Conservation (phyloP, 163 green algal genomes). For the Chloromonas sp. region DNA sequence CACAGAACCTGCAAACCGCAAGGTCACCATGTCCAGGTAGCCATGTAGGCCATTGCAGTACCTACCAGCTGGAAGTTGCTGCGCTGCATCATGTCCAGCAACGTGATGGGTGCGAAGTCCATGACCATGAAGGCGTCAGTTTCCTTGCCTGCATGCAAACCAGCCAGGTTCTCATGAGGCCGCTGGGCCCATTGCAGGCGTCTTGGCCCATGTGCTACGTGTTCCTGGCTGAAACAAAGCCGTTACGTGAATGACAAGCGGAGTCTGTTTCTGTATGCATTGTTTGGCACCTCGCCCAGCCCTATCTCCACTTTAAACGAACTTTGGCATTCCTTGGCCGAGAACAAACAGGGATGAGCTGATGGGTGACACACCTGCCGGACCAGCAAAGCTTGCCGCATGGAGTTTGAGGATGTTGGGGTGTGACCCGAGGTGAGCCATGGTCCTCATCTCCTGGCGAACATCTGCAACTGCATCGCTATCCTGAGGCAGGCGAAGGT, state of each 20-base stretch:
- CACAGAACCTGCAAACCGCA: too few relatives aligned
- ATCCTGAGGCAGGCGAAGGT: neutral
- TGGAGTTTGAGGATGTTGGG: neutral
- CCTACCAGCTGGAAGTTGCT: conserved; percentile 35
- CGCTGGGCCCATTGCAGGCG: neutral
- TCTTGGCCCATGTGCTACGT: too few relatives aligned
- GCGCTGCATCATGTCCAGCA: conserved; percentile 50
- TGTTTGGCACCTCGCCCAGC: too few relatives aligned
- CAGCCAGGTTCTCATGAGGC: neutral
- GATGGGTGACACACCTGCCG: neutral
- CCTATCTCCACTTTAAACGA: neutral
- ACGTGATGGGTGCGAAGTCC: conserved; percentile 66
- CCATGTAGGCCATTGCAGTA: neutral
- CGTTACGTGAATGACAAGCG: too few relatives aligned
- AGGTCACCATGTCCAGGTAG: too few relatives aligned
- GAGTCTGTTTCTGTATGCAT: too few relatives aligned
- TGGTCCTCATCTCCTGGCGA: neutral
- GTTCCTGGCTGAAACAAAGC: too few relatives aligned
- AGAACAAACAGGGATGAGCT: neutral
- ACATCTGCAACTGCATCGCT: neutral
- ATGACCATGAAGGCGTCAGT: conserved; percentile 79
- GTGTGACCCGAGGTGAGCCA: neutral
- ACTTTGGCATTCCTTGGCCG: neutral
- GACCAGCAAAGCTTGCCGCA: neutral
- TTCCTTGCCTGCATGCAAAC: conserved; percentile 25